These are phyloP conservation scores for Paracorniculantispora psalliotae DNA, from an alignment of 2,329 filamentous ascomycete species.

Conservation along the genomic window DNA sequence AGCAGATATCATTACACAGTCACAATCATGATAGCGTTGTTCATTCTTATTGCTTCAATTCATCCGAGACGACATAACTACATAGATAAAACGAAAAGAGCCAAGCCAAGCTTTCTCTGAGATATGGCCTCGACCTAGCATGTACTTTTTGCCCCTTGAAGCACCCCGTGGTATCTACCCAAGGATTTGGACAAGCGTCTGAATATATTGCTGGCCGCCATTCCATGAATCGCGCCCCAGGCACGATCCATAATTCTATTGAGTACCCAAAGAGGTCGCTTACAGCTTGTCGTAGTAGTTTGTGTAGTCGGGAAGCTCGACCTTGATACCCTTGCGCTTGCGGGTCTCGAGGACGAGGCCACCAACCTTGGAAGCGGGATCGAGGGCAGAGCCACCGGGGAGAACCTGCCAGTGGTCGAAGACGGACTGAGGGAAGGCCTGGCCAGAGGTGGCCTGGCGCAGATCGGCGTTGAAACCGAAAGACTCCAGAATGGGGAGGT, in stretches of 20 bases:
- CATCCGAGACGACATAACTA: conserved; percentile 40
- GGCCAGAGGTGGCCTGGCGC: conserved; percentile 85
- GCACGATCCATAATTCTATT: conserved; percentile 42
- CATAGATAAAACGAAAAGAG: conserved; percentile 33
- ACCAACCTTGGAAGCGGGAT: conserved; percentile 76
- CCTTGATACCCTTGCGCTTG: conserved; percentile 99
- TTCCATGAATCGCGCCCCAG: conserved; percentile 38
- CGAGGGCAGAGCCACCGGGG: conserved; percentile 87
- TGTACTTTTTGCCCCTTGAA: conserved; percentile 27
- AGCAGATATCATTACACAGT: no score
- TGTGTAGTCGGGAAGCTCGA: conserved; percentile 83
- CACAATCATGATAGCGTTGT: no score
- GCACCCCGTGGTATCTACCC: conserved; percentile 21
- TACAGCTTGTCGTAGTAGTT: conserved; percentile 99
- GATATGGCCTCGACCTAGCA: conserved; percentile 32
- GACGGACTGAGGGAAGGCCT: conserved; percentile 98
- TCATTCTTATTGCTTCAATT: conserved; percentile 35
- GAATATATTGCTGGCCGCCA: conserved; percentile 31
- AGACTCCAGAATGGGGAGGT: conserved; percentile 93
- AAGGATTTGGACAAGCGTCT: conserved; percentile 24
- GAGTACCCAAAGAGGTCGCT: conserved; percentile 40
- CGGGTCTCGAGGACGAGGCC: conserved; percentile 82
- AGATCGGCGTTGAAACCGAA: conserved; percentile 99
- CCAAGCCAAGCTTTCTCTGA: conserved; percentile 32
- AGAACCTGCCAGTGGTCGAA: conserved; percentile 99